phyloP scores from a whole-genome alignment of 2,329 filamentous ascomycete species.

The Curvularia sp. region DNA sequence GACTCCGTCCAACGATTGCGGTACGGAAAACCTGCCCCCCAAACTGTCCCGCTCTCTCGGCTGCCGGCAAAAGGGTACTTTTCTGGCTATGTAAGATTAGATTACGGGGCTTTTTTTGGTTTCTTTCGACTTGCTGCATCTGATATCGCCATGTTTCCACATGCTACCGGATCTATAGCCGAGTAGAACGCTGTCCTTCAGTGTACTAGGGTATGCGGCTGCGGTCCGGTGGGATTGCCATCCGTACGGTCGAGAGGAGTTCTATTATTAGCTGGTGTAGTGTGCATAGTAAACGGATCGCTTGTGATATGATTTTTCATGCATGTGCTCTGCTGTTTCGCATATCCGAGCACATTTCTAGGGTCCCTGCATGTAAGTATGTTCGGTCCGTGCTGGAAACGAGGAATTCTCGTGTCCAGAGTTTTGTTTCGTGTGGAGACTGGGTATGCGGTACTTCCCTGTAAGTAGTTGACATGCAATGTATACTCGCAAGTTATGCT shows the following conservation, averaged over 20 bases:
- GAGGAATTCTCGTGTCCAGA: neutral
- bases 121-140: neutral
- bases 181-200: neutral
- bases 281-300: too few species aligned
- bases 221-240: constrained; percentile 6
- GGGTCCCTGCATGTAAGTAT: neutral
- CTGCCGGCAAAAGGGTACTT: neutral
- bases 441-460: neutral
- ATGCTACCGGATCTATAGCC: too few species aligned
- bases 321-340: neutral
- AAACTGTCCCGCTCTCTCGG: neutral
- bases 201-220: constrained; percentile 6
- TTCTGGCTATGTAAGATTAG: neutral
- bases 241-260: neutral
- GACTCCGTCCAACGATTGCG: neutral
- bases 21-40: neutral
- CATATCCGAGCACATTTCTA: neutral
- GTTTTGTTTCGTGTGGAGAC: neutral
- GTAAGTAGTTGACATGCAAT: constrained; percentile 1
- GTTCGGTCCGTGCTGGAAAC: neutral
- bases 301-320: neutral
- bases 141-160: neutral
- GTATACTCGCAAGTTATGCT: constrained; percentile 10
- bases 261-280: neutral
- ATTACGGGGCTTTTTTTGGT: too few species aligned